Base-by-base conservation (phyloP, 331 rosid species). In the Arachis monticola region DNA sequence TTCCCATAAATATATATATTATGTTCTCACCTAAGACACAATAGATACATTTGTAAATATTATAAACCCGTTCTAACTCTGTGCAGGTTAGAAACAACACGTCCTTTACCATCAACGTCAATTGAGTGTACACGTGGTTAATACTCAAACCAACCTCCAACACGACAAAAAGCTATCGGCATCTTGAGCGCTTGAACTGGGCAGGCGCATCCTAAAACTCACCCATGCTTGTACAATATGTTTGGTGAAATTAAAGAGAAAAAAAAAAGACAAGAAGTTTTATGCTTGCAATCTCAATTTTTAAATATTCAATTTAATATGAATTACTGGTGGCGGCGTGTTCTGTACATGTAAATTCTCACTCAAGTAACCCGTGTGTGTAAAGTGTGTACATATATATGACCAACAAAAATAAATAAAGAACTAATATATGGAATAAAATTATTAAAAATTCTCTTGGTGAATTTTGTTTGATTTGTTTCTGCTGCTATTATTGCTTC, bases 341-440 rank as follows among this genome's bases (percentile, higher is more conserved):
- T 75, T 75, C 13, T 80, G 78, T 83, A 82, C 88, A 85, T 77
- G 83, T 81, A 80, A 81, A 82, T 58, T 53, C 86, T 85, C 94
- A 84, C 94, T 82, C 92, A 59, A 84, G 89, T 86, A 89, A 91
- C 82, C 87, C 81, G 30, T 27, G 60, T 62, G 57, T 35, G 8
- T 38, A 38, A 13, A 76, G 70, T 46, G 9, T 64, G 46, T 45
- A 61, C 4, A 12, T 10, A 35, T 47, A 64, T 31, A 62, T 62
- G 41, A 38, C 41, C 41, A 52, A 53, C 3, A 59, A 30, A 66
- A 68, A 4, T 1, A 40, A 53, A 55, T 0, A 9, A 13, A 63
- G 1, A 30, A 67, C 41, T 70, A 69, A 35, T 58, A 10, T 14
- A 45, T 31, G 57, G n/a, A 11, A 9, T 27, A 22, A 56, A 44